Percentiles rank a stretch among this genome's conserved stretches.
Conservation (phyloP, 129 eudicot species). For the Erigeron canadensis region DNA sequence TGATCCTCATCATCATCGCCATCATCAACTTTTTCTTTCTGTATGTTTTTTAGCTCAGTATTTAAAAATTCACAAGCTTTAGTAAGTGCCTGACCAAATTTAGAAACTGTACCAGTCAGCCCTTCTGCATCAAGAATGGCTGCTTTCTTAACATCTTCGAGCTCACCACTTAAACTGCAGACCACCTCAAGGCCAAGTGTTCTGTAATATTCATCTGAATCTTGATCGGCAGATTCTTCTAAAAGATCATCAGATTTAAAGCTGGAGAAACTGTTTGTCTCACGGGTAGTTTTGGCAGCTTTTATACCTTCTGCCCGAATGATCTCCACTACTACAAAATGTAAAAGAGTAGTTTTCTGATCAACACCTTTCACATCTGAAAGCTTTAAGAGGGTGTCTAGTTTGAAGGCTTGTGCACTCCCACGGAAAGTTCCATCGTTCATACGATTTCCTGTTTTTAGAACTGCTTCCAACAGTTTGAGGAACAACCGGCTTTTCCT, state of each 20-base stretch:
- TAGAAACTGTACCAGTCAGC: constrained; percentile 61
- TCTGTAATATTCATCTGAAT: constrained; percentile 66
- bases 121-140: constrained; percentile 74
- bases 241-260: constrained; percentile 52
- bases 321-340: constrained; percentile 93
- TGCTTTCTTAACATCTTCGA: constrained; percentile 73
- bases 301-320: constrained; percentile 87
- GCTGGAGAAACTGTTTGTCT: constrained; percentile 48
- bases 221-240: constrained; percentile 46
- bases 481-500: constrained; percentile 75
- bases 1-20: constrained; percentile 10
- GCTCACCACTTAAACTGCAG: constrained; percentile 63
- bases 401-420: constrained; percentile 96
- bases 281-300: constrained; percentile 57
- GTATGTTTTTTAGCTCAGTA: constrained; percentile 54
- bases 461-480: constrained; percentile 94
- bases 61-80: constrained; percentile 69
- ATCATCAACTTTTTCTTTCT: constrained; percentile 40
- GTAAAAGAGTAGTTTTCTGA: constrained; percentile 91
- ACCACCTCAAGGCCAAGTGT: constrained; percentile 86
- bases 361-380: constrained; percentile 91
- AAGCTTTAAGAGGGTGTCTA: constrained; percentile 84
- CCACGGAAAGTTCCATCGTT: constrained; percentile 95
- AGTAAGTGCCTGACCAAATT: constrained; percentile 48
- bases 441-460: constrained; percentile 98